Base-by-base conservation (phyloP, 306 rosid species). In the Medicago lupulina region DNA sequence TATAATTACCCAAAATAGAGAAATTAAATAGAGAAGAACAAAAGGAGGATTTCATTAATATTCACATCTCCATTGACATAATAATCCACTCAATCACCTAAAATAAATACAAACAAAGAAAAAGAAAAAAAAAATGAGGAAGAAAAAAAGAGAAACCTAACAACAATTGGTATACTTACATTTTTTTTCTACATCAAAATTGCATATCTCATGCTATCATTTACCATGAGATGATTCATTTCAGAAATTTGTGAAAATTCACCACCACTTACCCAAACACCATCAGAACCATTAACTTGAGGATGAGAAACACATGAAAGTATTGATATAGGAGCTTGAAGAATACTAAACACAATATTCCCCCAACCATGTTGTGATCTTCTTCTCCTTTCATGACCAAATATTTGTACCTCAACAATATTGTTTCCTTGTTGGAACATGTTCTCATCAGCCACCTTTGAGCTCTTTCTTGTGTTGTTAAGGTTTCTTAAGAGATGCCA, bases 181-280 rank as follows among this genome's bases (percentile, higher is more conserved):
- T 46, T 13, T 25, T 40, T 79, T 43, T 62, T 67, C 82, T 84
- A 95, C 97, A 95, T 92, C 85, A 95, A 89, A 79, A 95, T 92
- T 71, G 98, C 98, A 83, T 92, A 95, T 74, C 98, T 93, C 97
- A 92, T 92, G 88, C 98, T 87, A 5, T 95, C 98, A 79, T 82
- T 92, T 9, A 92, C 98, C 97, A 95, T 92, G 11, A 95, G 92
- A 76, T 95, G 92, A 79, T 95, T 95, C 78, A 91, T 87, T 43
- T 95, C 97, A 34, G 98, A 90, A 4, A 82, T 77, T 62, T 88
- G 93, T 1, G 89, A 73, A 34, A 87, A 87, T 25, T 92, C 91
- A 50, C 84, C 88, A 21, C 83, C 87, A 34, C 86, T 85, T 1
- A 86, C 87, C 93, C 93, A 95, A 25, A 85, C 83, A 73, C 91